A percentile compares a stretch with the other conserved stretches of the same genome.
These are phyloP conservation scores for Porphyridium purpureum DNA, from an alignment of 23 red algal genomes.

Conservation along the genomic window DNA sequence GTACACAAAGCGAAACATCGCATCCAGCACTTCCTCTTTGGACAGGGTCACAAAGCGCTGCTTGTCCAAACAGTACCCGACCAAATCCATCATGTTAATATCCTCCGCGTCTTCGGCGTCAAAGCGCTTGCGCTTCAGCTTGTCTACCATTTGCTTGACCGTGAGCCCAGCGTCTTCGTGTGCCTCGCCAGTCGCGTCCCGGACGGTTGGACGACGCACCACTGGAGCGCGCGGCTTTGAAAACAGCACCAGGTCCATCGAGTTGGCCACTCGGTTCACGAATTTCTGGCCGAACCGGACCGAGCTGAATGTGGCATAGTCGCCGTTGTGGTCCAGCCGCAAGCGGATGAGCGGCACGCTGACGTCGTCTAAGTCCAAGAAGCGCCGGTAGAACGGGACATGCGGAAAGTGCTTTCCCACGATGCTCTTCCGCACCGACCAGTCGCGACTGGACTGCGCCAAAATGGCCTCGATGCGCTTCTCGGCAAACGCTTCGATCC, in stretches of 20 bases:
- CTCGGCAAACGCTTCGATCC: neutral
- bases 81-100: neutral
- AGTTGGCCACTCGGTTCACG: conserved; percentile 48
- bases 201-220: neutral
- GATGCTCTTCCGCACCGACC: neutral
- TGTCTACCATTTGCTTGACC: neutral
- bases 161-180: neutral
- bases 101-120: neutral
- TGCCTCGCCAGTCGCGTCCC: neutral
- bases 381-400: neutral
- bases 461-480: neutral
- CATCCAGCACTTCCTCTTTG: too few species aligned
- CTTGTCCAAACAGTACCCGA: neutral
- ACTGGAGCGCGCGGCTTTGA: conserved; percentile 1
- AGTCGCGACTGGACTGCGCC: neutral
- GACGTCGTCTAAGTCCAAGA: conserved; percentile 1
- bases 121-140: neutral
- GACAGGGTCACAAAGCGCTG: too few species aligned
- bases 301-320: conserved; percentile 37
- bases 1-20: too few species aligned
- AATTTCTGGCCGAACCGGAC: conserved; percentile 66
- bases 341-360: conserved; percentile 66
- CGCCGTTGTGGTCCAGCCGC: conserved; percentile 58
- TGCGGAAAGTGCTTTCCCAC: neutral
- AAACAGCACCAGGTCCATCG: conserved; percentile 56